phyloP scores from a whole-genome alignment of 1,284 basidiomycete species.

The Rhodotorula sp. region DNA sequence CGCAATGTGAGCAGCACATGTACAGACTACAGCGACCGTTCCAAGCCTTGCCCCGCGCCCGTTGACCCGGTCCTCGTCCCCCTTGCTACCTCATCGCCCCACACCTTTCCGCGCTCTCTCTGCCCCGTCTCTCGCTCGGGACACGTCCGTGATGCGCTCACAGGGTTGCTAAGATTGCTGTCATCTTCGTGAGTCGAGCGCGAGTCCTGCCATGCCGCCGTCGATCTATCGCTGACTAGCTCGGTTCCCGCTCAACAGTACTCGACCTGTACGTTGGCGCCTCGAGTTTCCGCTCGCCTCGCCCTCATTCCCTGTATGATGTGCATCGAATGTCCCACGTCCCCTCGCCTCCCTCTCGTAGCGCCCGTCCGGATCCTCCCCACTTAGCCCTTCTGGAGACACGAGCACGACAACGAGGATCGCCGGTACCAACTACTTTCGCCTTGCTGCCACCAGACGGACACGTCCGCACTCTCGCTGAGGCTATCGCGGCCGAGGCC shows the following conservation, averaged over 20 bases:
- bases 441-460: conserved; percentile 34
- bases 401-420: neutral
- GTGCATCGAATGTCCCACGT: neutral
- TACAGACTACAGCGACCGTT: too few species aligned
- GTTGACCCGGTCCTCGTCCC: neutral
- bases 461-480: conserved; percentile 62
- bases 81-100: neutral
- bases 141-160: neutral
- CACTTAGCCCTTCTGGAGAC: neutral
- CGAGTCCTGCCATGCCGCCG: neutral
- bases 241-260: neutral
- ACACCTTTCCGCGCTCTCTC: too few species aligned
- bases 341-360: too few species aligned
- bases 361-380: neutral
- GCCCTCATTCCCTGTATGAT: too few species aligned
- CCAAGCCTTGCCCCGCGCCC: too few species aligned
- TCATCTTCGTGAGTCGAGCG: conserved; percentile 30
- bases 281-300: too few species aligned
- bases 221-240: neutral
- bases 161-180: conserved; percentile 39
- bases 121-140: neutral
- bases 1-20: neutral
- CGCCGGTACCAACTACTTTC: neutral
- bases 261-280: conserved; percentile 1
- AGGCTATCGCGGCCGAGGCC: conserved; percentile 70